A percentile compares a stretch with the other conserved stretches of the same genome.
phyloP scores from a whole-genome alignment of 768 basidiomycete genomes.

The Leccinum broughii region DNA sequence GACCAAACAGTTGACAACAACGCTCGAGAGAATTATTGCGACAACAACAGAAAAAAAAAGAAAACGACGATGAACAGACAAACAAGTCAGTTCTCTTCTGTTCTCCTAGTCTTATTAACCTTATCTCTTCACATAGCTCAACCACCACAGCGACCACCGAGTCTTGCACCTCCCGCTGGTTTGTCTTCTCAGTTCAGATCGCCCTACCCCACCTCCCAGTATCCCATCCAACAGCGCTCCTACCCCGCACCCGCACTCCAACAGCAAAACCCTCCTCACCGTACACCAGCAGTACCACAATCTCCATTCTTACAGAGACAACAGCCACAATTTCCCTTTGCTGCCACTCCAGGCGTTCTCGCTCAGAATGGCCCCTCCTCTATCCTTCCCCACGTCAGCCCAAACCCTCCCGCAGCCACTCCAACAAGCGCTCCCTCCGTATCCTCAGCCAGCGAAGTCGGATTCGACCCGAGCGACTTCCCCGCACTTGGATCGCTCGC shows the following conservation, averaged over 20 bases:
- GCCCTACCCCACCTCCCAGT: constrained; percentile 43
- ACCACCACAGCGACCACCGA: constrained; percentile 80
- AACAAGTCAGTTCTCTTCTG: constrained; percentile 38
- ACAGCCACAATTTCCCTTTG: constrained; percentile 56
- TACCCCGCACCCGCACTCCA: constrained; percentile 44
- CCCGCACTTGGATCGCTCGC: constrained; percentile 77
- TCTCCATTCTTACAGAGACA: constrained; percentile 68
- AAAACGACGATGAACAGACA: constrained; percentile 55
- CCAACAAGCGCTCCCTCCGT: constrained; percentile 54
- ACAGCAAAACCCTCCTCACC: constrained; percentile 56
- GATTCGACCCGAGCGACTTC: constrained; percentile 84
- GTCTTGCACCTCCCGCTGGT: constrained; percentile 62
- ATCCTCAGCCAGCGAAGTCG: constrained; percentile 71
- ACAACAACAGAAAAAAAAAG: constrained; percentile 1
- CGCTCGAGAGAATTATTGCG: background rate
- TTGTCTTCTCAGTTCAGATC: constrained; percentile 65
- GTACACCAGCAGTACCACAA: constrained; percentile 56
- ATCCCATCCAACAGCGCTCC: constrained; percentile 29
- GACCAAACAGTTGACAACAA: constrained; percentile 32
- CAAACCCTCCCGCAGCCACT: constrained; percentile 39
- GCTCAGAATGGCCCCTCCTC: constrained; percentile 56
- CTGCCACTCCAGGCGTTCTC: constrained; percentile 42
- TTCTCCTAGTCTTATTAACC: too few relatives aligned
- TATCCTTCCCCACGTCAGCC: constrained; percentile 59
- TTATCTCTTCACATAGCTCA: constrained; percentile 48